Evolutionary conservation across 352 stramenopile species (phyloP), one percentile per base, ranked within the genome.

Genomic region (Pythium rhizo-oryzae): DNA sequence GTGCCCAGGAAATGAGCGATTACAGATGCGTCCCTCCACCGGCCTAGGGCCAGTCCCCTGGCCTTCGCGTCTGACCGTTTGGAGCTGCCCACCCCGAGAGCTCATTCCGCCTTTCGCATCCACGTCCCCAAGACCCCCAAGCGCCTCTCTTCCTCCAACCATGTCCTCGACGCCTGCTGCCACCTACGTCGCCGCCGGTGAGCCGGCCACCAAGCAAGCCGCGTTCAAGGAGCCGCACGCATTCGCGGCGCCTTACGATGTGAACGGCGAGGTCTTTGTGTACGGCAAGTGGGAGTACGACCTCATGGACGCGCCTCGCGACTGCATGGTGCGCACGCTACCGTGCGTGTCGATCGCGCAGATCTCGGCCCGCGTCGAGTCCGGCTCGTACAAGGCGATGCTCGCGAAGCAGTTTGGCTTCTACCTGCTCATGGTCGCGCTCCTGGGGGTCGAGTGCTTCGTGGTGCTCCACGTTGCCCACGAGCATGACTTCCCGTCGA

Each of bases 271-370:
- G 35, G 35, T 24, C 21, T 61, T 61, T 39, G 54, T 51, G 11
- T 61, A 61, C 37, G 54, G 54, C 54, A 61, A 61, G 23, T 61
- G 54, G 54, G 54, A 61, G 54, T 61, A 61, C 35, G 37, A 61
- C 23, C 54, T 61, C 37, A 21, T 39, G 37, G 54, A 61, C 54
- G 54, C 54, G 23, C 54, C 54, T 8, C 54, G 54, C 54, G 54
- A 61, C 24, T 61, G 54, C 54, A 61, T 61, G 54, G 37, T 51
- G 23, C 21, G 37, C 21, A n/a, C 54, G 54, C 37, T 50, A 12
- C 35, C 54, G 21, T 61, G 54, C 23, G 54, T 61, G 4, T 33
- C 54, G 21, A 61, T 61, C 54, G 54, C 37, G 2, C 54, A 61
- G 21, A 51, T 61, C 54, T 61, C 54, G 54, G 54, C 54, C 6